A percentile compares a stretch with the other conserved stretches of the same genome.
Evolutionary conservation across 805 yeast species (phyloP).

Genomic region (Kodamaea leandrae): DNA sequence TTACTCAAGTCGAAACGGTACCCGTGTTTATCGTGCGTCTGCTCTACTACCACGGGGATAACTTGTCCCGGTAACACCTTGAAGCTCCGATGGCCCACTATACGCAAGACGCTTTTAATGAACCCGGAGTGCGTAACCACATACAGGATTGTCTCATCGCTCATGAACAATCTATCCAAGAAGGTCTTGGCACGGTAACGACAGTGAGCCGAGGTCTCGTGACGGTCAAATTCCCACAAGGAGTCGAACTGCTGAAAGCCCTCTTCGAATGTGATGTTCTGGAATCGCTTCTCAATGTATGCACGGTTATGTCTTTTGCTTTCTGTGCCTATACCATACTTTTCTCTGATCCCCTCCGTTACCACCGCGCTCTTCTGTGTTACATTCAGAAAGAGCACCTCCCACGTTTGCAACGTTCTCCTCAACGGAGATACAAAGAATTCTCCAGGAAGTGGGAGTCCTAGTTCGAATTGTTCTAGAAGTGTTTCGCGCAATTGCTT

Average conservation of each 20-base stretch:
- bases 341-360: conserved; percentile 30
- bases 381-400: conserved; percentile 21
- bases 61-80: conserved; percentile 26
- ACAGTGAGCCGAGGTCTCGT: conserved; percentile 27
- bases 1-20: conserved; percentile 5
- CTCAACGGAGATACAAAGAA: conserved; percentile 32
- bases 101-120: conserved; percentile 25
- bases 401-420: conserved; percentile 31
- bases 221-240: conserved; percentile 21
- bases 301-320: conserved; percentile 26
- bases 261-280: conserved; percentile 24
- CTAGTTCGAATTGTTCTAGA: not conserved
- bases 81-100: conserved; percentile 24
- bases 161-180: conserved; percentile 26
- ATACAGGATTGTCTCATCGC: conserved; percentile 22
- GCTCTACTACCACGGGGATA: conserved; percentile 27
- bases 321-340: conserved; percentile 32
- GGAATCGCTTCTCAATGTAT: conserved; percentile 19
- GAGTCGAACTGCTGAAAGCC: conserved; percentile 25
- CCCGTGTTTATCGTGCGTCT: not conserved
- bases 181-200: conserved; percentile 25
- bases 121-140: conserved; percentile 31
- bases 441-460: conserved; percentile 24
- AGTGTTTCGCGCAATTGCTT: conserved; percentile 8
- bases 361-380: conserved; percentile 18